Evolutionary conservation across 495 filamentous ascomycete species (phyloP).

Genomic region (Talaromyces trachyspermus): DNA sequence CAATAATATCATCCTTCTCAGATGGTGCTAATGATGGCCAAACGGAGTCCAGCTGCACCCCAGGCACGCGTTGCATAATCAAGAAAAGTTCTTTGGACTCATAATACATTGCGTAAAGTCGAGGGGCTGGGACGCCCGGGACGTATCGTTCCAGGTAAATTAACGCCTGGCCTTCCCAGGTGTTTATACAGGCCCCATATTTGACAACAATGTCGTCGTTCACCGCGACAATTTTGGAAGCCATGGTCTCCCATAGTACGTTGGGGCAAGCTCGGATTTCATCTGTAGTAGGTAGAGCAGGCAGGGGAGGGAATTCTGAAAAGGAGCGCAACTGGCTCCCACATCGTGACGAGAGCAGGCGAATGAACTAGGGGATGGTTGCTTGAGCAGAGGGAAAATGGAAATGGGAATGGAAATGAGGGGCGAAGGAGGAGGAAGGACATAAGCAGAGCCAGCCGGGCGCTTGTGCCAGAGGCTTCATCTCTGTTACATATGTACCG

Average conservation of each 20-base stretch:
- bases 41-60: constrained; percentile 15
- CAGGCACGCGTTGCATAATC: constrained; percentile 20
- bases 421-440: too few relatives aligned
- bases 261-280: constrained; percentile 24
- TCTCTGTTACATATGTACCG: too few relatives aligned
- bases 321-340: constrained; percentile 21
- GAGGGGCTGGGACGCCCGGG: constrained; percentile 19
- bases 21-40: constrained; percentile 18
- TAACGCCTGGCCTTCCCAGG: constrained; percentile 19
- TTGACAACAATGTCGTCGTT: constrained; percentile 23
- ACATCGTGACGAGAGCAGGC: constrained; percentile 17
- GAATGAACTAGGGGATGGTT: constrained; percentile 12
- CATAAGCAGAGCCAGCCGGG: too few relatives aligned
- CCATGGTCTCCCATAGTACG: constrained; percentile 15
- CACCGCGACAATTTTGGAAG: constrained; percentile 18
- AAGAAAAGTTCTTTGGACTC: constrained; percentile 17
- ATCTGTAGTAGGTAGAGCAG: constrained; percentile 22
- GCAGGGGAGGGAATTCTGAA: constrained; percentile 18
- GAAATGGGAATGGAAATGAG: too few relatives aligned
- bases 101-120: constrained; percentile 23
- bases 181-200: constrained; percentile 14
- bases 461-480: too few relatives aligned
- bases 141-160: constrained; percentile 21
- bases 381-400: constrained; percentile 8
- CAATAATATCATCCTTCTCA: constrained; percentile 21